phyloP scores from a whole-genome alignment of 2,329 filamentous ascomycete species.

The Fusarium transvaalense region DNA sequence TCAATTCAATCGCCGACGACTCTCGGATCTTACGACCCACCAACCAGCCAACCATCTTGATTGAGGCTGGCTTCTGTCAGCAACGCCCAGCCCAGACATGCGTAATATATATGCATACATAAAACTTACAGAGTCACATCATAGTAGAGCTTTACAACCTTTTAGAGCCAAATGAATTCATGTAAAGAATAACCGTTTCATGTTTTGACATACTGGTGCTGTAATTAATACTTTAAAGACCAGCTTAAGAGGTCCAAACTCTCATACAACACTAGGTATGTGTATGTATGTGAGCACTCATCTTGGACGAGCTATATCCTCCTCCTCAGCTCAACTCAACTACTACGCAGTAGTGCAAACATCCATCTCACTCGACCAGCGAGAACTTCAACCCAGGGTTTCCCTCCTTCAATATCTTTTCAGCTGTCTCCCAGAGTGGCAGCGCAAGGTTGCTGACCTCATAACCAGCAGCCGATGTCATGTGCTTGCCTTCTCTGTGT shows the following conservation, averaged over 20 bases:
- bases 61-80: slow-evolving; percentile 11
- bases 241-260: not conserved
- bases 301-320: not conserved
- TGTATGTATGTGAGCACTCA: not conserved
- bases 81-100: slow-evolving; percentile 3
- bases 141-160: not conserved
- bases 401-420: slow-evolving; percentile 47
- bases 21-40: slow-evolving; percentile 33
- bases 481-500: slow-evolving; percentile 54
- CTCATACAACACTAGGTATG: not conserved
- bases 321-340: not conserved
- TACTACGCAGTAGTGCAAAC: not conserved
- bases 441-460: slow-evolving; percentile 43
- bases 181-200: not conserved
- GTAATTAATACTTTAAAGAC: not conserved
- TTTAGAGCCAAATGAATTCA: not conserved
- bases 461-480: slow-evolving; percentile 35
- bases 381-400: slow-evolving; percentile 53
- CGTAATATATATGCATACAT: not conserved
- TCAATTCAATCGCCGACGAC: slow-evolving; percentile 30
- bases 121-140: not conserved
- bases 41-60: not conserved
- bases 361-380: slow-evolving; percentile 27
- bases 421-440: slow-evolving; percentile 46
- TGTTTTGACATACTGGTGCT: not conserved